Percentiles rank a stretch among this genome's conserved stretches.
Conservation (phyloP, 768 basidiomycete species). For the Naganishia antarctica region DNA sequence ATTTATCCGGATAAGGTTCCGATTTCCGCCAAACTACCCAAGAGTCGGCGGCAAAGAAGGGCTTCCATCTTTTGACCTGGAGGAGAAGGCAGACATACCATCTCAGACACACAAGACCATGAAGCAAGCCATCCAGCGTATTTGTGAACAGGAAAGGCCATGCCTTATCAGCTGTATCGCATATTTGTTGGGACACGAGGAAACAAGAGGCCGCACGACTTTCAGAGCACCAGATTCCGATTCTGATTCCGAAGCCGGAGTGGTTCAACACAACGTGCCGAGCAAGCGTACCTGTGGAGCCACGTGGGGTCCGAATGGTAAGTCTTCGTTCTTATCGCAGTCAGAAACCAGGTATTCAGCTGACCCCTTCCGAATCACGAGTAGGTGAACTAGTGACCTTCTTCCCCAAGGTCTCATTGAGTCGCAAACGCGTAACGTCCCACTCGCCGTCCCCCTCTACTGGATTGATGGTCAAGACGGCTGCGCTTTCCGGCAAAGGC, state of each 20-base stretch:
- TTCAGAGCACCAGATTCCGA: slow-evolving; percentile 39
- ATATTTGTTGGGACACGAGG: slow-evolving; percentile 63
- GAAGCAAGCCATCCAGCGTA: slow-evolving; percentile 66
- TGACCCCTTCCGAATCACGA: not conserved
- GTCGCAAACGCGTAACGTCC: slow-evolving; percentile 24
- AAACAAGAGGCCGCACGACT: slow-evolving; percentile 49
- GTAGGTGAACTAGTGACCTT: slow-evolving; percentile 81
- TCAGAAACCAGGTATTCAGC: too few relatives aligned
- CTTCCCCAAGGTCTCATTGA: slow-evolving; percentile 54
- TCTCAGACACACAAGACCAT: slow-evolving; percentile 72
- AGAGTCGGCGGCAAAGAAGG: slow-evolving; percentile 54
- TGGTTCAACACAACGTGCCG: slow-evolving; percentile 30
- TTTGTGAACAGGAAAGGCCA: slow-evolving; percentile 68
- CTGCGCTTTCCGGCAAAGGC: slow-evolving; percentile 16
- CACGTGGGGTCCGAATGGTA: slow-evolving; percentile 82
- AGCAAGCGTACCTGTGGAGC: slow-evolving; percentile 75
- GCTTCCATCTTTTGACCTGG: slow-evolving; percentile 72
- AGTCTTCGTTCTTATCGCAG: slow-evolving; percentile 25
- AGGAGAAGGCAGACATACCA: slow-evolving; percentile 74
- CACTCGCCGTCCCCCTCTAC: slow-evolving; percentile 39
- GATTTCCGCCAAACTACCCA: slow-evolving; percentile 74
- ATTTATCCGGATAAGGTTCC: slow-evolving; percentile 82
- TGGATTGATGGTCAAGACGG: slow-evolving; percentile 8
- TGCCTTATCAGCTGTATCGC: slow-evolving; percentile 78
- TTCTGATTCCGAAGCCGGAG: slow-evolving; percentile 43